These are phyloP conservation scores for Coemansia sp. DNA, from an alignment of 192 early-diverging fungal species.

Conservation along the genomic window DNA sequence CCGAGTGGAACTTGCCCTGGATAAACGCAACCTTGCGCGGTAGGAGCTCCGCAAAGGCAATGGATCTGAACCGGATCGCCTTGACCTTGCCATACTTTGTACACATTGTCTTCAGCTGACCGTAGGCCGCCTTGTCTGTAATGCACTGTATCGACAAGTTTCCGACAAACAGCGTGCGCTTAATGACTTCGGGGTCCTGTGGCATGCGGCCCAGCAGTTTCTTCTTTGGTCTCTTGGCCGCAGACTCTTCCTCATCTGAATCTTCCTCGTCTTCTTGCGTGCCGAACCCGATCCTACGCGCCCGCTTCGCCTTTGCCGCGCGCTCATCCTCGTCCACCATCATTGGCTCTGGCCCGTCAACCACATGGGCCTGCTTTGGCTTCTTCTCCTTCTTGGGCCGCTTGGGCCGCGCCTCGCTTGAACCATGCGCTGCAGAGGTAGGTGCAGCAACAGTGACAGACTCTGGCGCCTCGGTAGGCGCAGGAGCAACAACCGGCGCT, in stretches of 20 bases:
- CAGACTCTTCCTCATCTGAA: slow-evolving; percentile 9
- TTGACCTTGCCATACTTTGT: slow-evolving; percentile 70
- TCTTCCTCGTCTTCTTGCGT: slow-evolving; percentile 19
- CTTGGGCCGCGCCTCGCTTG: background rate
- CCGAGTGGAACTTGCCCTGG: slow-evolving; percentile 78
- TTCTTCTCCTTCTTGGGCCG: slow-evolving; percentile 11
- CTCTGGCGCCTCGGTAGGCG: background rate
- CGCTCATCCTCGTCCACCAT: slow-evolving; percentile 7
- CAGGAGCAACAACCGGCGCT: background rate
- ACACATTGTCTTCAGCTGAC: slow-evolving; percentile 70
- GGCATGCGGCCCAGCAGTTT: slow-evolving; percentile 33
- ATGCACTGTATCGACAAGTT: slow-evolving; percentile 75
- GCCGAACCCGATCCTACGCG: slow-evolving; percentile 23
- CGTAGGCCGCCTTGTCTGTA: slow-evolving; percentile 65
- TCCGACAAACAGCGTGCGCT: slow-evolving; percentile 92
- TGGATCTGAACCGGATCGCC: slow-evolving; percentile 87
- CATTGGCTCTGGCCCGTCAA: background rate
- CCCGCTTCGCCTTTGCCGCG: slow-evolving; percentile 33
- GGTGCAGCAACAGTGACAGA: background rate
- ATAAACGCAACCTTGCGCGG: slow-evolving; percentile 81
- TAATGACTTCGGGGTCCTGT: slow-evolving; percentile 58
- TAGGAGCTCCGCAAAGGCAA: slow-evolving; percentile 57
- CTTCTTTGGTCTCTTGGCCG: slow-evolving; percentile 43
- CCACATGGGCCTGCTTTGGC: background rate
- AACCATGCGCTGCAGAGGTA: background rate